Evolutionary conservation across 257 asterid genomes (phyloP), one percentile per base, ranked within the genome.

Genomic region (Solanum gandarillasii): DNA sequence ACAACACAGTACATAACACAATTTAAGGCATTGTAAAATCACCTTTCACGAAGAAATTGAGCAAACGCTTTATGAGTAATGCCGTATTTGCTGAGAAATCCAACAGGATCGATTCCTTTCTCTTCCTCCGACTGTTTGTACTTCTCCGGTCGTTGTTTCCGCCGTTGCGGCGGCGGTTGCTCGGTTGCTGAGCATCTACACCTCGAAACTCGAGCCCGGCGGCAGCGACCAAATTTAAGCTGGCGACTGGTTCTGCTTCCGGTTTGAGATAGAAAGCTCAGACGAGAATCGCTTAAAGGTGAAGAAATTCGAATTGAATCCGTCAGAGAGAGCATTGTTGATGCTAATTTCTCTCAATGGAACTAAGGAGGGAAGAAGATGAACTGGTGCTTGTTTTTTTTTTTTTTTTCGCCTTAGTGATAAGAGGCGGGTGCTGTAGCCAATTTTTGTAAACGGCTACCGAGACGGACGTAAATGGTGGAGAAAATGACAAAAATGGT

Each of bases 1-100:
- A 21, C 38, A 70, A 70, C 38, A 9, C 73, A 25, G 9, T 25
- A 67, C 7, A 0, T 6, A 32, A 32, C 38, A 72, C 31, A 82
- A 82, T 82, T 48, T 5, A 82, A 79, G 20, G 10, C 70, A 82
- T 9, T 31, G 29, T 1, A 16, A 25, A 58, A 72, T 88, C 82
- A 96, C 99, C 99, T 95, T 86, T 97, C 98, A 9, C 99, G 98
- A 55, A 97, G 96, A 87, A 95, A 97, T 89, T 94, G 97, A 39
- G 98, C 94, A 25, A 97, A 94, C 21, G 89, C 94, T 93, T 94
- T 97, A 87, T 92, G 91, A 14, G 93, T 76, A 88, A 97, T 94
- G 21, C 92, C 98, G 83, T 93, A 91, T 88, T 92, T 95, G 86
- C 92, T 34, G 78, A 97, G 97, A 90, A 97, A 97, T n/a, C 98